These are phyloP conservation scores for Sisymbrium irio DNA, from an alignment of 345 rosid genomes.

Conservation along the genomic window DNA sequence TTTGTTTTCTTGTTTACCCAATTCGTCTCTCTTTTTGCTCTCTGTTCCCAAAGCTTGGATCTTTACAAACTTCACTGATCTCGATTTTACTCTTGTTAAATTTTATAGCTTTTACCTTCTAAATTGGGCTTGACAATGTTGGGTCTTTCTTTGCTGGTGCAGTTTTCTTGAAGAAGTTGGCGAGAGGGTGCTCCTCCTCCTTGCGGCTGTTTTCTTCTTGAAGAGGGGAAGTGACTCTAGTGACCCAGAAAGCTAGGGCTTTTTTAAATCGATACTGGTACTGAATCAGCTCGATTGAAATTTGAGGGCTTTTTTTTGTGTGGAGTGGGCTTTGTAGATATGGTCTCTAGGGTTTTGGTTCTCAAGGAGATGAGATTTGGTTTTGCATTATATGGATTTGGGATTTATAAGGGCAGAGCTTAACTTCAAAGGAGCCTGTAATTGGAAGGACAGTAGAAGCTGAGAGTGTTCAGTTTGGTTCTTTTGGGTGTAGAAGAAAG, in stretches of 20 bases:
- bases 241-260: constrained; percentile 57
- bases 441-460: constrained; percentile 14
- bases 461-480: constrained; percentile 35
- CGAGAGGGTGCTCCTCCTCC: constrained; percentile 6
- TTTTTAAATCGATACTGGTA: constrained; percentile 35
- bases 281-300: constrained; percentile 22
- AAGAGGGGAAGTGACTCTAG: constrained; percentile 27
- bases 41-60: constrained; percentile 49
- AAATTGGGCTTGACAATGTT: constrained; percentile 38
- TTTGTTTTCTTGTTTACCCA: constrained; percentile 29
- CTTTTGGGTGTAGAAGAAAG: not conserved
- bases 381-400: constrained; percentile 57
- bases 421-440: not conserved
- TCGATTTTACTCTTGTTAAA: constrained; percentile 42
- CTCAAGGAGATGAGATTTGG: constrained; percentile 54
- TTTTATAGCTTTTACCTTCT: constrained; percentile 30
- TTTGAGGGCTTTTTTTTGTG: constrained; percentile 29
- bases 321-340: constrained; percentile 36
- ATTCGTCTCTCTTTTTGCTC: constrained; percentile 38
- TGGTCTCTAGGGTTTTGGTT: constrained; percentile 75
- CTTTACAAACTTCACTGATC: constrained; percentile 49
- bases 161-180: constrained; percentile 41
- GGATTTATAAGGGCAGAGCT: constrained; percentile 25
- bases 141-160: constrained; percentile 42
- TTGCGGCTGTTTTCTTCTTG: constrained; percentile 21